These are phyloP conservation scores for Recurvomyces mirabilis DNA, from an alignment of 495 filamentous ascomycete genomes.

Conservation along the genomic window DNA sequence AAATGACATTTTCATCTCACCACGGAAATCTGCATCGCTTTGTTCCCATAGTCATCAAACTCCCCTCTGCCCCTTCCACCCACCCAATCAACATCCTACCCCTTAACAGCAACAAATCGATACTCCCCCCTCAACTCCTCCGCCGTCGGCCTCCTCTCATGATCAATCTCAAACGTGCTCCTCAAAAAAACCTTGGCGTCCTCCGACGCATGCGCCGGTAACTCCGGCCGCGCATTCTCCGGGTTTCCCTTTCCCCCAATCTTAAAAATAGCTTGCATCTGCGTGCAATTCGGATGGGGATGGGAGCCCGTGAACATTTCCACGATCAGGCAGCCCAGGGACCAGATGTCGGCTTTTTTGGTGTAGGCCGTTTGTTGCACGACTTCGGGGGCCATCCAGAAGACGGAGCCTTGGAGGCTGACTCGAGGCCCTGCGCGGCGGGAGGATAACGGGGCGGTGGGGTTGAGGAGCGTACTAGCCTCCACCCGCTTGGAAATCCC, in stretches of 20 bases:
- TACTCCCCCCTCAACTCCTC: constrained; percentile 68
- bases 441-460: constrained; percentile 42
- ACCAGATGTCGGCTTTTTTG: constrained; percentile 99
- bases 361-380: constrained; percentile 96
- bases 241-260: constrained; percentile 47
- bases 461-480: constrained; percentile 48
- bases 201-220: constrained; percentile 71
- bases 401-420: constrained; percentile 91
- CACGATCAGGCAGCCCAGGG: constrained; percentile 87
- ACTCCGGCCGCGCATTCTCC: constrained; percentile 64
- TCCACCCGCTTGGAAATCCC: constrained; percentile 97
- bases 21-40: no score
- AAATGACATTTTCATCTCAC: no score
- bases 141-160: constrained; percentile 79
- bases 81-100: not conserved
- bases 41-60: not conserved
- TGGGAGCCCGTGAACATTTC: constrained; percentile 98
- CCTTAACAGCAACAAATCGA: constrained; percentile 12
- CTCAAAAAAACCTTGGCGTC: constrained; percentile 79
- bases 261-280: constrained; percentile 97
- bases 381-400: constrained; percentile 99
- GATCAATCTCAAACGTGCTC: constrained; percentile 89
- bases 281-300: constrained; percentile 93
- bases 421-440: constrained; percentile 64
- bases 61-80: not conserved